A percentile compares a stretch with the other conserved stretches of the same genome.
Evolutionary conservation across 163 green algal genomes (phyloP).

Genomic region (Scenedesmus sp.): DNA sequence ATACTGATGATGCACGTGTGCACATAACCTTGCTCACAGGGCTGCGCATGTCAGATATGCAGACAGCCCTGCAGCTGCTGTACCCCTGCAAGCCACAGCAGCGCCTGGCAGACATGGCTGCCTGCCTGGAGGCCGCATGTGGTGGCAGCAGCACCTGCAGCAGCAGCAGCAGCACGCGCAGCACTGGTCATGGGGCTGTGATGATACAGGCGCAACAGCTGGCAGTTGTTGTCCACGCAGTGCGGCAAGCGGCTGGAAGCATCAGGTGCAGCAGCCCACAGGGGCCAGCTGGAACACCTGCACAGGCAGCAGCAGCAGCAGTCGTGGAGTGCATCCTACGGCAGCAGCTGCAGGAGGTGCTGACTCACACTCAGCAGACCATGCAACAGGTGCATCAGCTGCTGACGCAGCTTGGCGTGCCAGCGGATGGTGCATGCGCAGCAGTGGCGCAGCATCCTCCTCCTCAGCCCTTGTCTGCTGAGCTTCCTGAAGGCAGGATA

Average conservation of each 20-base stretch:
- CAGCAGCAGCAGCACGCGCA: neutral
- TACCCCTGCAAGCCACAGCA: conserved; percentile 17
- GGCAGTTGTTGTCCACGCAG: neutral
- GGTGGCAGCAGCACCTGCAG: neutral
- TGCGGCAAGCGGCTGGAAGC: neutral
- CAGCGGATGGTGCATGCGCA: neutral
- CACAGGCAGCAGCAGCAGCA: neutral
- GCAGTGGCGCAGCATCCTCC: too few relatives aligned
- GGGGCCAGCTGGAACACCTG: neutral
- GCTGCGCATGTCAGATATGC: neutral
- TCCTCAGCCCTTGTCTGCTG: too few relatives aligned
- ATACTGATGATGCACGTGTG: neutral
- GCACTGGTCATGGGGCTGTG: neutral
- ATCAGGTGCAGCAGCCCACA: neutral
- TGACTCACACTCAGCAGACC: neutral
- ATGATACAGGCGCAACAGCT: neutral
- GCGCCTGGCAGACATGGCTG: conserved; percentile 7
- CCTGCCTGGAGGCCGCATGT: neutral
- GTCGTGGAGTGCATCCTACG: conserved; percentile 8
- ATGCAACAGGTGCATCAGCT: conserved; percentile 32
- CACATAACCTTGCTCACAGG: neutral
- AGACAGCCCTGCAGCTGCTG: neutral
- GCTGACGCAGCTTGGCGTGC: neutral
- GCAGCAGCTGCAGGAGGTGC: conserved; percentile 22
- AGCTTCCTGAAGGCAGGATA: neutral